Evolutionary conservation across 2,329 filamentous ascomycete species (phyloP).

Genomic region (Ophiocordyceps robertsii): DNA sequence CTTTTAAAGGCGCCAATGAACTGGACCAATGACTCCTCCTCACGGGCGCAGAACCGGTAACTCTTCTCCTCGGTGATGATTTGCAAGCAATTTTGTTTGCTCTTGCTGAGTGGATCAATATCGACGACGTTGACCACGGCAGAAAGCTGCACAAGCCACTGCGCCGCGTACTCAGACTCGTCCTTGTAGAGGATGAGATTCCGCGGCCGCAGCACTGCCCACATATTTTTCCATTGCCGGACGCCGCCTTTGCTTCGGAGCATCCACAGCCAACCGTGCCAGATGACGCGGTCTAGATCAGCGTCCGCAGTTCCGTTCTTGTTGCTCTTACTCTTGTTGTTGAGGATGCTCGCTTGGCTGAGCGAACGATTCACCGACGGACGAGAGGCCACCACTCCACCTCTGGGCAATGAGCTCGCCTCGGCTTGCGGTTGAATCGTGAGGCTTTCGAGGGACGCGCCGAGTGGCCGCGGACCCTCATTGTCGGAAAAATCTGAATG

Average conservation of each 20-base stretch:
- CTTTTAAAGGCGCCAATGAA: conserved; percentile 91
- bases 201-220: conserved; percentile 78
- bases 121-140: conserved; percentile 84
- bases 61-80: conserved; percentile 88
- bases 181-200: conserved; percentile 89
- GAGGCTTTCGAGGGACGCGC: conserved; percentile 38
- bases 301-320: conserved; percentile 25
- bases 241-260: conserved; percentile 73
- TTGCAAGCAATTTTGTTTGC: conserved; percentile 78
- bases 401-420: conserved; percentile 9
- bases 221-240: conserved; percentile 86
- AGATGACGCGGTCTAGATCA: conserved; percentile 80
- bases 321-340: conserved; percentile 3
- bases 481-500: conserved; percentile 79
- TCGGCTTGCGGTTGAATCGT: conserved; percentile 22
- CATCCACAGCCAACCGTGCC: conserved; percentile 80
- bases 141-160: conserved; percentile 66
- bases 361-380: conserved; percentile 33
- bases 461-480: conserved; percentile 34
- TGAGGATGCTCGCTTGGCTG: conserved; percentile 46
- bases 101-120: conserved; percentile 74
- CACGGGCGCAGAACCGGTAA: conserved; percentile 60
- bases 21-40: conserved; percentile 71
- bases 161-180: conserved; percentile 76
- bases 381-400: conserved; percentile 16